phyloP scores from a whole-genome alignment of 805 yeast genomes.

The Suhomyces tanzawaensis region DNA sequence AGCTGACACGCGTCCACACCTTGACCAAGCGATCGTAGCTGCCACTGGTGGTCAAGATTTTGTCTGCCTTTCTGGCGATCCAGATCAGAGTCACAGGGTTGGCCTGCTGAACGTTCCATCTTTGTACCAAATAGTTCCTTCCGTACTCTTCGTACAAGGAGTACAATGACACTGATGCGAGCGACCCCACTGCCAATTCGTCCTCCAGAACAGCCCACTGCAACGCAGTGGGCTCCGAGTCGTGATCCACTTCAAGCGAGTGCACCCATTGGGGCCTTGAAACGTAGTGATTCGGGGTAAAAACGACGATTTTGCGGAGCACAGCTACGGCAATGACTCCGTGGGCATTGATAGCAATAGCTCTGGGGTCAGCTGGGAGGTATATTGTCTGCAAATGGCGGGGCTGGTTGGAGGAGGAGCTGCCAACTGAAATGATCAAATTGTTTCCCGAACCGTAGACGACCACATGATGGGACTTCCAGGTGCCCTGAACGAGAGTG shows the following conservation, averaged over 20 bases:
- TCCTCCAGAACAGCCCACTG: conserved; percentile 52
- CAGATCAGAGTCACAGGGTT: conserved; percentile 55
- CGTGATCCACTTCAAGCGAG: conserved; percentile 19
- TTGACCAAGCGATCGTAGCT: conserved; percentile 65
- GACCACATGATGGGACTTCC: conserved; percentile 64
- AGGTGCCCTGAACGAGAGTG: conserved; percentile 55
- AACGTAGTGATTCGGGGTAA: conserved; percentile 56
- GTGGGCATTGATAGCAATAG: conserved; percentile 63
- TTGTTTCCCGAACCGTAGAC: conserved; percentile 89
- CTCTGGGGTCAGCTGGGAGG: conserved; percentile 60
- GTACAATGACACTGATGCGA: conserved; percentile 51
- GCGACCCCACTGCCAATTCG: conserved; percentile 64
- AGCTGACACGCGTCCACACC: conserved; percentile 73
- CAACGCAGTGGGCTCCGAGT: conserved; percentile 39
- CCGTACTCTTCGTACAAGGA: conserved; percentile 49
- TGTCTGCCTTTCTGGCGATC: conserved; percentile 65
- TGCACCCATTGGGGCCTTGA: conserved; percentile 46
- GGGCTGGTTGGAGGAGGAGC: conserved; percentile 2
- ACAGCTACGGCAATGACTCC: conserved; percentile 61
- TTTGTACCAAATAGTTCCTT: conserved; percentile 23
- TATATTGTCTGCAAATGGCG: conserved; percentile 72
- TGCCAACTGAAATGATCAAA: conserved; percentile 45
- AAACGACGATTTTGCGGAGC: conserved; percentile 44
- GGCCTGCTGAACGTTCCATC: conserved; percentile 57
- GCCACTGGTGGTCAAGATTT: conserved; percentile 60